Conservation (phyloP, 352 stramenopile species). For the Phytophthora quininea region DNA sequence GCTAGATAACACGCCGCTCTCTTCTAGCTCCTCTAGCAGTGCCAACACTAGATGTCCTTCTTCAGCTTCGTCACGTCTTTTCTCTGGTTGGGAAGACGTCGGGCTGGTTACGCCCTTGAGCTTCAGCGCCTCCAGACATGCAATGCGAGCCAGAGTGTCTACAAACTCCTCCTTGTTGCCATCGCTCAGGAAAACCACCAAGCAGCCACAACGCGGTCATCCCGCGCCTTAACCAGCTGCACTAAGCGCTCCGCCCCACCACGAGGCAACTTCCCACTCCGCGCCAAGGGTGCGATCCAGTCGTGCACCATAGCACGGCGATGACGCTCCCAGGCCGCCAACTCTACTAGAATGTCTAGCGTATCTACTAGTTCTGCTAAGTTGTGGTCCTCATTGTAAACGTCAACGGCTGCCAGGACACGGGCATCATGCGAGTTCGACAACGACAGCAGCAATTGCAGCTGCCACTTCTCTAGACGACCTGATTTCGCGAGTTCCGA, state of each 20-base stretch:
- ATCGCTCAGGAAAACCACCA: neutral
- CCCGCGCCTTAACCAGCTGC: too few relatives aligned
- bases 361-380: conserved; percentile 57
- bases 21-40: conserved; percentile 36
- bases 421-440: too few relatives aligned
- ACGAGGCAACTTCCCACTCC: too few relatives aligned
- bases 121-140: conserved; percentile 37
- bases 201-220: too few relatives aligned
- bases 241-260: too few relatives aligned
- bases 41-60: conserved; percentile 28
- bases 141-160: conserved; percentile 62
- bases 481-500: too few relatives aligned
- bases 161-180: conserved; percentile 67
- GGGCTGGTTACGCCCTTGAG: conserved; percentile 11
- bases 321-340: conserved; percentile 59
- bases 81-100: conserved; percentile 4
- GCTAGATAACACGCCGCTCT: conserved; percentile 29
- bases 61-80: conserved; percentile 13
- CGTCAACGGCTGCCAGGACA: conserved; percentile 56
- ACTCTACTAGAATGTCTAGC: conserved; percentile 61
- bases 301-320: too few relatives aligned
- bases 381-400: conserved; percentile 59
- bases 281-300: too few relatives aligned
- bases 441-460: too few relatives aligned
- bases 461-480: too few relatives aligned